Evolutionary conservation across 108 stramenopile species (phyloP).

Genomic region (Phaeodactylum tricornutum): DNA sequence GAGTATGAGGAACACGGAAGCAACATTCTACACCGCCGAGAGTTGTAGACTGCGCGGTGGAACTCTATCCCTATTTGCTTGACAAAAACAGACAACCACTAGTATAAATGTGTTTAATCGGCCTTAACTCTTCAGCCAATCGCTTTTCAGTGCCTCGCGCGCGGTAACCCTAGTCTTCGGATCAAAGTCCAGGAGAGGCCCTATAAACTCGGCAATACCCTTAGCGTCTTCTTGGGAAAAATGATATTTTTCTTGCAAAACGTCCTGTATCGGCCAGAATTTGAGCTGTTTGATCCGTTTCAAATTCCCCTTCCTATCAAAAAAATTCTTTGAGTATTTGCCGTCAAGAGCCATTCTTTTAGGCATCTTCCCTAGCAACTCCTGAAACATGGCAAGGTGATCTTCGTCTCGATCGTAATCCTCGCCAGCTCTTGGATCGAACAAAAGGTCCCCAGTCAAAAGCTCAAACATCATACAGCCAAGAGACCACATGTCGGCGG

Average conservation of each 20-base stretch:
- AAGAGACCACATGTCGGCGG: conserved; percentile 98
- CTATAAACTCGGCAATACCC: conserved; percentile 78
- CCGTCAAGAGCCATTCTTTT: conserved; percentile 79
- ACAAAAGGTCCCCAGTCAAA: conserved; percentile 94
- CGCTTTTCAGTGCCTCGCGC: conserved; percentile 60
- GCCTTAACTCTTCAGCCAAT: conserved; percentile 62
- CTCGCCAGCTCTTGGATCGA: conserved; percentile 90
- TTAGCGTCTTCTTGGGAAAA: conserved; percentile 73
- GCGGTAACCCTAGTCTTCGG: conserved; percentile 78
- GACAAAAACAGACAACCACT: not conserved
- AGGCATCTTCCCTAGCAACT: conserved; percentile 93
- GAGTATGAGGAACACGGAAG: conserved; percentile 95
- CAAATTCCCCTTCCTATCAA: conserved; percentile 92
- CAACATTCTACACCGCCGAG: conserved; percentile 63
- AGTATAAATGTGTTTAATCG: conserved; percentile 1
- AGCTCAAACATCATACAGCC: conserved; percentile 97
- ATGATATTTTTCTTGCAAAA: conserved; percentile 85
- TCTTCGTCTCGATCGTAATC: conserved; percentile 96
- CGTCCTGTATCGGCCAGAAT: conserved; percentile 94
- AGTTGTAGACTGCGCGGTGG: conserved; percentile 28
- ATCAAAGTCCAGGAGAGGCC: conserved; percentile 77
- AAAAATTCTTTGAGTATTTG: conserved; percentile 92
- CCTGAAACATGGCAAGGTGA: conserved; percentile 97
- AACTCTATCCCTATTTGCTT: not conserved
- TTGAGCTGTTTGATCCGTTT: conserved; percentile 96